These are phyloP conservation scores for Neocallimastix lanati DNA, from an alignment of 192 early-diverging fungal genomes.

Conservation along the genomic window DNA sequence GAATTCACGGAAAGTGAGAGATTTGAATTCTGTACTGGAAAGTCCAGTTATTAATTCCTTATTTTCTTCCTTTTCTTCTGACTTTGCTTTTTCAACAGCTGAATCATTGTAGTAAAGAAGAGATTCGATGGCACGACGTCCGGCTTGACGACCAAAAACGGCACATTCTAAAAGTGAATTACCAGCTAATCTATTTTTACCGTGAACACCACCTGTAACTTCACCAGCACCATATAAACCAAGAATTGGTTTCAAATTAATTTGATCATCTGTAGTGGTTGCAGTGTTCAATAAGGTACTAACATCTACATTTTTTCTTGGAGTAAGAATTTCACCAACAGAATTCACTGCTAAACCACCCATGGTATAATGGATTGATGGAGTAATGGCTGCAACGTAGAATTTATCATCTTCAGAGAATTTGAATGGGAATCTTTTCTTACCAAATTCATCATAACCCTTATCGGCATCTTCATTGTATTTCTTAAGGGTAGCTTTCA, in stretches of 20 bases:
- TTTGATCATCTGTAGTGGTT: not conserved
- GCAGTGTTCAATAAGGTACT: not conserved
- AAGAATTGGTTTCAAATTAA: constrained; percentile 1
- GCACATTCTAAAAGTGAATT: constrained; percentile 23
- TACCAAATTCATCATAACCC: not conserved
- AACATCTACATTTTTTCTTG: not conserved
- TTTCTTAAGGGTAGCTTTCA: not conserved
- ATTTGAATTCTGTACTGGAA: not conserved
- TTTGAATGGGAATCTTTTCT: not conserved
- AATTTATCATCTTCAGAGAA: not conserved
- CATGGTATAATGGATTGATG: constrained; percentile 79
- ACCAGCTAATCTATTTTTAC: constrained; percentile 17
- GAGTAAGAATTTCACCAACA: not conserved
- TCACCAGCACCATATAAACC: constrained; percentile 19
- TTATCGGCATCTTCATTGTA: not conserved
- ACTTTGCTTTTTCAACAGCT: not conserved
- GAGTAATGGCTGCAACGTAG: constrained; percentile 53
- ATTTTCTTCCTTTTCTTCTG: not conserved
- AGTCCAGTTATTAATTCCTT: not conserved
- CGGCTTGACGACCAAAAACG: constrained; percentile 13
- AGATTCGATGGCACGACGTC: not conserved
- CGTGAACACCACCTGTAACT: constrained; percentile 16
- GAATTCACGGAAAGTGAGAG: not conserved
- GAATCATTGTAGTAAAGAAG: not conserved
- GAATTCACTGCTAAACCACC: constrained; percentile 16